Percentiles rank a stretch among this genome's conserved stretches.
Conservation (phyloP, 768 basidiomycete genomes). For the Amanita pallidorosea region DNA sequence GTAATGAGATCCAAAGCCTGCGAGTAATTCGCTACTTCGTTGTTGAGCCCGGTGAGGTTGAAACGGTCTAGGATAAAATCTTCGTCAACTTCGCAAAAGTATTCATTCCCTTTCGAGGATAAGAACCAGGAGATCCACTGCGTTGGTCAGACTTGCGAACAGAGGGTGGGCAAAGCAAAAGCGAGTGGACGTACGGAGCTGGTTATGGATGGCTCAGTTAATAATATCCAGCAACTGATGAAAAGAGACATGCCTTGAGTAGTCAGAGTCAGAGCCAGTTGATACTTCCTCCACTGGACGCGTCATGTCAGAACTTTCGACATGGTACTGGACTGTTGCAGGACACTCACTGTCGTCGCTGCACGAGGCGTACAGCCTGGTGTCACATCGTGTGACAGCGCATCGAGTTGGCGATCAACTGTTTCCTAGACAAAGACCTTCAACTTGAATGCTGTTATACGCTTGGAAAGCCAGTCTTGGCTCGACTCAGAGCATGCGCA, state of each 20-base stretch:
- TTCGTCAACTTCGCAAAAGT: constrained; percentile 99
- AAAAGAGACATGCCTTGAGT: constrained; percentile 66
- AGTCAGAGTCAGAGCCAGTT: constrained; percentile 91
- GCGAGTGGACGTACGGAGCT: constrained; percentile 25
- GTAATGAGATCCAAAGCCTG: constrained; percentile 95
- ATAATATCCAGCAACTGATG: constrained; percentile 1
- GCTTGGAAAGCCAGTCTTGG: too few species aligned
- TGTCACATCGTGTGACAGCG: background rate
- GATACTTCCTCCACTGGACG: constrained; percentile 79
- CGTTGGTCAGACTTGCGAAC: constrained; percentile 3
- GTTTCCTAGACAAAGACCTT: too few species aligned
- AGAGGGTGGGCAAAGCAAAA: background rate
- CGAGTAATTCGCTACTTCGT: constrained; percentile 89
- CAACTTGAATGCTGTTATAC: too few species aligned
- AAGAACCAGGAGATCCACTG: constrained; percentile 99
- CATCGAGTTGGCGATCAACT: too few species aligned
- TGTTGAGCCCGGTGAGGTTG: constrained; percentile 95
- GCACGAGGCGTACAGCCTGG: too few species aligned
- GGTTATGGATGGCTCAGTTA: constrained; percentile 7
- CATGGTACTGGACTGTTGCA: background rate
- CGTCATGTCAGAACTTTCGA: background rate
- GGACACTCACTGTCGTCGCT: background rate
- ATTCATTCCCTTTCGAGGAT: constrained; percentile 96
- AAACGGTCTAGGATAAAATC: constrained; percentile 98
- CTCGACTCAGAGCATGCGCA: too few species aligned